Percentiles rank a stretch among this genome's conserved stretches.
Conservation (phyloP, 345 rosid species). For the Angophora floribunda region DNA sequence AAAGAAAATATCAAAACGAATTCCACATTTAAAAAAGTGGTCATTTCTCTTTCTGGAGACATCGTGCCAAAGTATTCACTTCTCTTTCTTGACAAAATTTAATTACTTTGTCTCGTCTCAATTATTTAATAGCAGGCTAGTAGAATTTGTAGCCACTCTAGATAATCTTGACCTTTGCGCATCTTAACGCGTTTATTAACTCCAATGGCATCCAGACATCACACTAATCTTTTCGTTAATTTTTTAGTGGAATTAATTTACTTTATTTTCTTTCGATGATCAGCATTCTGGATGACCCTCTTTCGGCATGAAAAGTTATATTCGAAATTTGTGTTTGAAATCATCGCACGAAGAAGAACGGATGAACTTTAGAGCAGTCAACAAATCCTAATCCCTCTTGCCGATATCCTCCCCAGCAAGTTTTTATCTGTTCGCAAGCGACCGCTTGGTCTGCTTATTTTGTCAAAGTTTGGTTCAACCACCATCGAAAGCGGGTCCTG, state of each 20-base stretch:
- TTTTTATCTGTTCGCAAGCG: not conserved
- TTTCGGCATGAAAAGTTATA: not conserved
- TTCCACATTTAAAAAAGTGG: not conserved
- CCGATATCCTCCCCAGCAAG: not conserved
- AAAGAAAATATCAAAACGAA: not conserved
- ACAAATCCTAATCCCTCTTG: not conserved
- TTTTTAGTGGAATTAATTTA: not conserved
- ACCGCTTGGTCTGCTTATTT: not conserved
- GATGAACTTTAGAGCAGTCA: not conserved
- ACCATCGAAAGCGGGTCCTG: conserved; percentile 31
- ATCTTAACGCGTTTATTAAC: not conserved
- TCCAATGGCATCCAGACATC: not conserved
- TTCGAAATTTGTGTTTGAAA: not conserved
- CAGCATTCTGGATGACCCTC: not conserved
- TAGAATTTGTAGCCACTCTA: not conserved
- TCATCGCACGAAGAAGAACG: not conserved
- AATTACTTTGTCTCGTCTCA: not conserved
- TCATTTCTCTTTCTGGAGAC: not conserved
- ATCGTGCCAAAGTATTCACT: not conserved
- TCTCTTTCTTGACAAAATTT: not conserved
- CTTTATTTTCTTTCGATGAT: not conserved
- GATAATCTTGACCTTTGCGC: not conserved
- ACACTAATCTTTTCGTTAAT: not conserved
- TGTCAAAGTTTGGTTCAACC: conserved; percentile 77
- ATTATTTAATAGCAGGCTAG: not conserved